These are phyloP conservation scores for Populus davidiana DNA, from an alignment of 345 rosid genomes.

Conservation along the genomic window DNA sequence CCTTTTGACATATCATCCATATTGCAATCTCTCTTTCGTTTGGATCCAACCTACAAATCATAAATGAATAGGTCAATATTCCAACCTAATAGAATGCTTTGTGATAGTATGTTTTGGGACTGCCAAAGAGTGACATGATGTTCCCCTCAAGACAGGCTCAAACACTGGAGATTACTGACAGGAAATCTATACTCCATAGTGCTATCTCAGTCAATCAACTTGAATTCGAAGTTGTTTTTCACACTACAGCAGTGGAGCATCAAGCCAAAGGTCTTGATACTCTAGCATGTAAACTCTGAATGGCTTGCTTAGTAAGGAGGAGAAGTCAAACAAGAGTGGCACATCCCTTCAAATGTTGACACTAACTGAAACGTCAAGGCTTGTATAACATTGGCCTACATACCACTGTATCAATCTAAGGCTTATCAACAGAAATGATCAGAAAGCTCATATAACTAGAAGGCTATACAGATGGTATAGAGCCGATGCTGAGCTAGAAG, in stretches of 20 bases:
- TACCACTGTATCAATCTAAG: background rate
- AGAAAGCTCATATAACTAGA: background rate
- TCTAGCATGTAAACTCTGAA: background rate
- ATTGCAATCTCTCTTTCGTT: slow-evolving; percentile 62
- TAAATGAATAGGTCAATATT: background rate
- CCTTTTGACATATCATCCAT: slow-evolving; percentile 63
- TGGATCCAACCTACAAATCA: slow-evolving; percentile 54
- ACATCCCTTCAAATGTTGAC: background rate
- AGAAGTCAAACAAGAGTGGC: background rate
- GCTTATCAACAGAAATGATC: background rate
- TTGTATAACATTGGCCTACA: background rate
- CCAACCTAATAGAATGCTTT: background rate
- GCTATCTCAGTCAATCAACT: background rate
- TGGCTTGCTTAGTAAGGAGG: background rate
- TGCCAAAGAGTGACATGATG: background rate
- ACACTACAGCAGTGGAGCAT: background rate
- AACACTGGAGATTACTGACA: background rate
- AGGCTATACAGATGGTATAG: too few species aligned
- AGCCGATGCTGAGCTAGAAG: too few species aligned
- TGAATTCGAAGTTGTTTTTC: background rate
- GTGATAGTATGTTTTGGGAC: background rate
- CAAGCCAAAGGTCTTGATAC: background rate
- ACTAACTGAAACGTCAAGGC: background rate
- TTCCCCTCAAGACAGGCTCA: background rate
- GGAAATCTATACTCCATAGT: background rate